Evolutionary conservation across 768 basidiomycete genomes (phyloP), one percentile per base, ranked within the genome.

Genomic region (Agaricus subrufescens): DNA sequence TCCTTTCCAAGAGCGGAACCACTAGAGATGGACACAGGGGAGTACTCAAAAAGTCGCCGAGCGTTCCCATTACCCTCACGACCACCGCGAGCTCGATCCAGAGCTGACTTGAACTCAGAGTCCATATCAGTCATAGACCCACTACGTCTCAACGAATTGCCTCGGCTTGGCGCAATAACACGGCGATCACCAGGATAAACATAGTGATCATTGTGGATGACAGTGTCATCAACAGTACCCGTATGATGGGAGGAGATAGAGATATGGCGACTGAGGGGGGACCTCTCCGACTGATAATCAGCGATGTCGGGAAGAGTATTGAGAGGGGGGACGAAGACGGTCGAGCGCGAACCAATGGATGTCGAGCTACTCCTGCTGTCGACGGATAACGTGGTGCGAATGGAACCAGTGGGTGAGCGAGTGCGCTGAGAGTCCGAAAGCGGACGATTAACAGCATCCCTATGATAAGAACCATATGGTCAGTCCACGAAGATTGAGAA

Each of bases 311-410:
- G 85, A 29, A 91, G 75, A 2, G 80, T 76, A 52, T 82, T 77
- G n/a, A 91, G 67, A 0, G 90, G 89, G 0, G 90, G 90, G 1
- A 92, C 82, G 62, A 88, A 92, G 34, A 86, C 80, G 1, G 89
- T 91, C 2, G 86, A 88, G 0, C 84, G 79, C 8, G 87, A 88
- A 2, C 88, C 80, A 15, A 69, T 73, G 39, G 77, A 78, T 29
- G 73, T 67, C n/a, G 63, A 66, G 47, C 77, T 79, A 45, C 63
- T 67, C 11, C 69, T 67, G 52, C 78, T 78, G 54, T 76, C 74
- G 58, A 83, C 75, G 1, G 87, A 84, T 4, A 73, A 73, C 53
- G 91, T 91, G 0, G 89, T 90, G 19, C 84, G 73, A 61, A 93
- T 86, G 0, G 89, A 79, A 7, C 74, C 76, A 1, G 78, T 77